phyloP scores from a whole-genome alignment of 306 rosid genomes.

The Argentina anserina region DNA sequence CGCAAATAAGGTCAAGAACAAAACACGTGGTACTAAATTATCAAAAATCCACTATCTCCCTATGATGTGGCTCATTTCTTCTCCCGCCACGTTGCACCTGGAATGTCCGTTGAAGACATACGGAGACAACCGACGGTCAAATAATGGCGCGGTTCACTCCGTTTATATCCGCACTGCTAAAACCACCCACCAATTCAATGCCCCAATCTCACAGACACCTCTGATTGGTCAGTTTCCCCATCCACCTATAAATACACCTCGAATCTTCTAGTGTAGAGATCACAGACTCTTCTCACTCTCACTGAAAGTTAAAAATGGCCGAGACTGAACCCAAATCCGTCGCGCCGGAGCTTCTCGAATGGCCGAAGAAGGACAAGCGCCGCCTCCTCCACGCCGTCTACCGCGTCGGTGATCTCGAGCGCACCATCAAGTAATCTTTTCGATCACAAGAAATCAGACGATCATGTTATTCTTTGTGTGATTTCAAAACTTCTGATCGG shows the following conservation, averaged over 20 bases:
- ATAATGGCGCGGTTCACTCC: not conserved
- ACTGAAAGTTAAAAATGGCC: conserved; percentile 45
- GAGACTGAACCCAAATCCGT: conserved; percentile 47
- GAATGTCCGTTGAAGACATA: not conserved
- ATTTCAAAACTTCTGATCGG: not conserved
- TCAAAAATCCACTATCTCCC: not conserved
- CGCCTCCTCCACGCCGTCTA: conserved; percentile 88
- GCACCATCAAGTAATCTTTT: conserved; percentile 68
- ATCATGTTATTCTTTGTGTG: not conserved
- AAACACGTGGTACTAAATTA: not conserved
- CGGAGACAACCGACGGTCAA: not conserved
- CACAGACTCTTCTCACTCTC: not conserved
- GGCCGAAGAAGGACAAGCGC: conserved; percentile 84
- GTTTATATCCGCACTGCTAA: not conserved
- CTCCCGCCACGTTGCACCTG: not conserved
- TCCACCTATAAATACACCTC: not conserved
- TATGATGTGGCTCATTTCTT: not conserved
- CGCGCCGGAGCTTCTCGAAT: conserved; percentile 63
- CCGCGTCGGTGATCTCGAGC: conserved; percentile 97
- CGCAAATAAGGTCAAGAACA: conserved; percentile 1
- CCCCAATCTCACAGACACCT: not conserved
- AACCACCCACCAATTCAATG: too few relatives aligned
- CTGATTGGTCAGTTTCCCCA: not conserved
- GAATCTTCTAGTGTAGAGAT: not conserved
- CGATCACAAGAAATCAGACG: not conserved